A percentile compares a stretch with the other conserved stretches of the same genome.
These are phyloP conservation scores for Fusarium praegraminearum DNA, from an alignment of 2,329 filamentous ascomycete genomes.

Conservation along the genomic window DNA sequence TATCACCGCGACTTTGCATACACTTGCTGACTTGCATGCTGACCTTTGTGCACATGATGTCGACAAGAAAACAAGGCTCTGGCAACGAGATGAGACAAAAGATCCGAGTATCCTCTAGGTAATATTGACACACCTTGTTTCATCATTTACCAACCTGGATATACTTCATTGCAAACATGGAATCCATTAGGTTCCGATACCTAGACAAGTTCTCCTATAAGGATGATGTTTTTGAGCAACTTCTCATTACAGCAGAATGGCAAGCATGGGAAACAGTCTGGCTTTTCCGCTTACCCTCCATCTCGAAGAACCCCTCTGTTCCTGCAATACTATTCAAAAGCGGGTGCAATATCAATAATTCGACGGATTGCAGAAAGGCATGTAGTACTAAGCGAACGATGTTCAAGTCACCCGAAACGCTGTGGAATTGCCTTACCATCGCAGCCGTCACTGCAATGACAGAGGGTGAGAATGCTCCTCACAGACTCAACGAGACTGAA, in stretches of 20 bases:
- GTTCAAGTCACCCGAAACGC: slow-evolving; percentile 13
- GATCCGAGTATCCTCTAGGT: accelerated
- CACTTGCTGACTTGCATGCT: neutral
- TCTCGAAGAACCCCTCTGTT: neutral
- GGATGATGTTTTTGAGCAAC: neutral
- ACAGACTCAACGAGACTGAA: neutral
- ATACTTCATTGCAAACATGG: neutral
- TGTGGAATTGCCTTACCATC: slow-evolving; percentile 26
- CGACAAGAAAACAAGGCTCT: neutral
- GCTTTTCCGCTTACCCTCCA: neutral
- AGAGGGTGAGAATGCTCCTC: neutral
- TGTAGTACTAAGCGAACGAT: neutral
- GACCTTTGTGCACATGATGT: neutral
- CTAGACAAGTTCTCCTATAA: accelerated
- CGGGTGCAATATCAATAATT: neutral
- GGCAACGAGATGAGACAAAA: neutral
- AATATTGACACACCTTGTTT: accelerated
- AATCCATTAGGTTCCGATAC: neutral
- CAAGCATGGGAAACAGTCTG: slow-evolving; percentile 5
- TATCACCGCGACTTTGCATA: too few relatives aligned
- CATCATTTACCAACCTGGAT: neutral
- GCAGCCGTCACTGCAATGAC: slow-evolving; percentile 11
- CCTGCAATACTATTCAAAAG: neutral
- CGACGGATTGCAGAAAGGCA: neutral
- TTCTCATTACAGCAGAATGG: neutral